These are phyloP conservation scores for Cladorrhinum sp. DNA, from an alignment of 2,329 filamentous ascomycete genomes.

Conservation along the genomic window DNA sequence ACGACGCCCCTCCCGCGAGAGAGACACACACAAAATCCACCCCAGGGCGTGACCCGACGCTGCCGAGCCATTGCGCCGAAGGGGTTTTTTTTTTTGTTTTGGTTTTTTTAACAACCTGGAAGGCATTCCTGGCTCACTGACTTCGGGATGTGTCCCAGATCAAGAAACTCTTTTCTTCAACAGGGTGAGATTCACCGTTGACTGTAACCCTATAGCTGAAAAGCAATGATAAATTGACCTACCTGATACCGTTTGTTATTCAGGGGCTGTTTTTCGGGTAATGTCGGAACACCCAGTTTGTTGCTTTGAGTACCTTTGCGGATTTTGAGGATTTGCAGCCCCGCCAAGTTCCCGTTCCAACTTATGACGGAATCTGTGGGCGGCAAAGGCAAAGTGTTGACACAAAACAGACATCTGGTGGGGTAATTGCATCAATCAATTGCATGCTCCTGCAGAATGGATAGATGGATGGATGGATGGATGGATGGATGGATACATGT, in stretches of 20 bases:
- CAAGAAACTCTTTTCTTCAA: neutral
- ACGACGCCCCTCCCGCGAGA: neutral
- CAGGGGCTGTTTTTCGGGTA: slow-evolving; percentile 21
- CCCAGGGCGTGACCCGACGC: neutral
- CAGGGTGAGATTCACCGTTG: neutral
- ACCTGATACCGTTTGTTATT: neutral
- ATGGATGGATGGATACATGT: no score
- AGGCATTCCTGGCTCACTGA: neutral
- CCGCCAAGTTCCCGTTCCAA: neutral
- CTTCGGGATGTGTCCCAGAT: neutral
- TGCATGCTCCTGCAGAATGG: neutral
- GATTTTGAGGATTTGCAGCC: neutral
- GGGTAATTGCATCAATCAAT: neutral
- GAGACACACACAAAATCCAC: neutral
- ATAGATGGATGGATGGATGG: no score
- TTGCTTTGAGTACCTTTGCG: slow-evolving; percentile 10
- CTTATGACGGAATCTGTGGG: neutral
- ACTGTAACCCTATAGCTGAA: neutral
- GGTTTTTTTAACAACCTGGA: no score
- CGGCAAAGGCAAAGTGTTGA: neutral
- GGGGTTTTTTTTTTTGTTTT: no score
- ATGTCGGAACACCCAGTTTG: slow-evolving; percentile 21
- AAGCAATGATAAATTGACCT: neutral
- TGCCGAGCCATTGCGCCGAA: slow-evolving; percentile 2
- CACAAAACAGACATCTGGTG: slow-evolving; percentile 1